Evolutionary conservation across 2,329 filamentous ascomycete genomes (phyloP).

Genomic region (Fusarium tuaranense): DNA sequence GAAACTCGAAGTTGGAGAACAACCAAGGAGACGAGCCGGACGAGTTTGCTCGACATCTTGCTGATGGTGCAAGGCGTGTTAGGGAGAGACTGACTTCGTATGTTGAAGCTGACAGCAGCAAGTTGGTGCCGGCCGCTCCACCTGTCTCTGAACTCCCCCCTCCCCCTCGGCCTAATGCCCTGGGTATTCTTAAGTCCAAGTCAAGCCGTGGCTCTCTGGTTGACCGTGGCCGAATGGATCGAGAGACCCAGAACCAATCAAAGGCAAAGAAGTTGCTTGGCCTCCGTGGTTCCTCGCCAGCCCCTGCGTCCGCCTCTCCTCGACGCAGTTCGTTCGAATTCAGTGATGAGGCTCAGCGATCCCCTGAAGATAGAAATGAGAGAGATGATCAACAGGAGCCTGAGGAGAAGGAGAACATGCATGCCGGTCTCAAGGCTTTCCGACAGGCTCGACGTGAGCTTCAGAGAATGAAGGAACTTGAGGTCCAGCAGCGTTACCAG

Average conservation of each 20-base stretch:
- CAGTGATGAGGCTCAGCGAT: conserved; percentile 27
- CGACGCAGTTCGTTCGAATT: conserved; percentile 47
- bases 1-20: conserved; percentile 44
- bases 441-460: conserved; percentile 68
- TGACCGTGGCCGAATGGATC: conserved; percentile 58
- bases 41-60: conserved; percentile 80
- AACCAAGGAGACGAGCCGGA: conserved; percentile 66
- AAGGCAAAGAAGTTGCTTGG: conserved; percentile 74
- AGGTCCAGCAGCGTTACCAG: conserved; percentile 58
- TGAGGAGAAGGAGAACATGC: conserved; percentile 54
- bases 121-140: conserved; percentile 38
- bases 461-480: conserved; percentile 66
- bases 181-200: conserved; percentile 74
- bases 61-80: conserved; percentile 76
- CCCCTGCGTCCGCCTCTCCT: conserved; percentile 55
- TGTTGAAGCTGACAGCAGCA: conserved; percentile 69
- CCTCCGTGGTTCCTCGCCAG: conserved; percentile 59
- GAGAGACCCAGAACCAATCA: conserved; percentile 54
- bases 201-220: conserved; percentile 75
- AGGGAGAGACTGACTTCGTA: conserved; percentile 79
- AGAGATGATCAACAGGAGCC: conserved; percentile 38
- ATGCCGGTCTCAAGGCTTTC: conserved; percentile 67
- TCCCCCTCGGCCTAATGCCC: conserved; percentile 62
- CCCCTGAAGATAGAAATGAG: conserved; percentile 31
- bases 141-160: conserved; percentile 56